A percentile compares a stretch with the other conserved stretches of the same genome.
These are phyloP conservation scores for Pseudozyma sp. DNA, from an alignment of 1,284 basidiomycete species.

Conservation along the genomic window DNA sequence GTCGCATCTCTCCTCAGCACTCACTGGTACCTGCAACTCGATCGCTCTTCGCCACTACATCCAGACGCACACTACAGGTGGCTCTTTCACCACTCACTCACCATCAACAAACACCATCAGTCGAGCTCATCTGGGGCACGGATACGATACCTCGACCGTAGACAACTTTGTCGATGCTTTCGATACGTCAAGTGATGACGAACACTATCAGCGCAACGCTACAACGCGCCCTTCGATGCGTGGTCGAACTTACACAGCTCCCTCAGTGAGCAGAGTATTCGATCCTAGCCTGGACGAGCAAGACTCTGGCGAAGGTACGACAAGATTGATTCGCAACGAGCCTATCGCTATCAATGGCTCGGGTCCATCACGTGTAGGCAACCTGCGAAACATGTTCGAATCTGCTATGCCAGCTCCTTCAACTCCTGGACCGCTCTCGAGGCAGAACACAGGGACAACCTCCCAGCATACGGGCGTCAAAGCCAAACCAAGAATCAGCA, in stretches of 20 bases:
- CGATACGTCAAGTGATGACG: constrained; percentile 33
- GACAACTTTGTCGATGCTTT: constrained; percentile 42
- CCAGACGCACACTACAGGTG: constrained; percentile 48
- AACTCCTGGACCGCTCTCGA: constrained; percentile 12
- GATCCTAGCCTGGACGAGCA: constrained; percentile 16
- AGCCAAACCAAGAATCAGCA: constrained; percentile 39
- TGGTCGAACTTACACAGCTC: constrained; percentile 43
- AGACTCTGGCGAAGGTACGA: constrained; percentile 18
- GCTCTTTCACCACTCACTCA: constrained; percentile 31
- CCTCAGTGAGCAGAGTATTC: constrained; percentile 39
- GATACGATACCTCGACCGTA: constrained; percentile 32
- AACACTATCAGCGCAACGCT: neutral
- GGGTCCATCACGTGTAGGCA: constrained; percentile 40
- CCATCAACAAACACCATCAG: constrained; percentile 34
- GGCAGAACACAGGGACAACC: constrained; percentile 25
- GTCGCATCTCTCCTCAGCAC: constrained; percentile 51
- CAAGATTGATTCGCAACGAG: constrained; percentile 36
- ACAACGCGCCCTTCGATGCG: constrained; percentile 20
- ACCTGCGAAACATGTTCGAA: constrained; percentile 46
- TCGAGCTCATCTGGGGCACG: constrained; percentile 32
- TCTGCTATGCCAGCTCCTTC: constrained; percentile 14
- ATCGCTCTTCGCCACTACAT: constrained; percentile 57
- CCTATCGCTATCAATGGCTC: constrained; percentile 37
- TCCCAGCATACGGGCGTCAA: constrained; percentile 20
- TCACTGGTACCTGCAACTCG: constrained; percentile 59